Conservation (phyloP, 164 flowering plant species). For the Vitis rupestris region DNA sequence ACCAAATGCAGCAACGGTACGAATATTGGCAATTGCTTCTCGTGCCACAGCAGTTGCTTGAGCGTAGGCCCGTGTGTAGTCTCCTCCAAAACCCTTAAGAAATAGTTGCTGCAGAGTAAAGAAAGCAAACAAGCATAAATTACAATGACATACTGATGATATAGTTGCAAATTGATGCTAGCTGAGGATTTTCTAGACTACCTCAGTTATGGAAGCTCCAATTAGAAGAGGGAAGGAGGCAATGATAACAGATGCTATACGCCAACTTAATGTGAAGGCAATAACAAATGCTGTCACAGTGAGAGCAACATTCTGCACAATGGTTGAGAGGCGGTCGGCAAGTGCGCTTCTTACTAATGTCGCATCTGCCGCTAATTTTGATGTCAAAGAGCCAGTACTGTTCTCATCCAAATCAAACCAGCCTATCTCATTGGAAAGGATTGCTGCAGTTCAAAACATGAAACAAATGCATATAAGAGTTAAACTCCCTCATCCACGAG, state of each 20-base stretch:
- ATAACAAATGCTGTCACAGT: slow-evolving; percentile 59
- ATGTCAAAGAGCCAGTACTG: slow-evolving; percentile 48
- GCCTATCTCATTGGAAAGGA: slow-evolving; percentile 74
- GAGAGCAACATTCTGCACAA: slow-evolving; percentile 71
- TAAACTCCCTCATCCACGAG: too few relatives aligned
- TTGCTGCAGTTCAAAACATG: slow-evolving; percentile 42
- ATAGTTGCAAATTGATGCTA: background rate
- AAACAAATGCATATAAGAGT: background rate
- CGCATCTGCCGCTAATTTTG: slow-evolving; percentile 69
- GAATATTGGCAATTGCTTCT: slow-evolving; percentile 73
- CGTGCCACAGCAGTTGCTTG: slow-evolving; percentile 64
- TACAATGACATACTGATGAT: background rate
- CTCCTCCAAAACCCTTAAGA: slow-evolving; percentile 77
- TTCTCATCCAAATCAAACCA: slow-evolving; percentile 86
- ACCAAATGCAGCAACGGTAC: slow-evolving; percentile 75
- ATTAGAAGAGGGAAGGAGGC: slow-evolving; percentile 72
- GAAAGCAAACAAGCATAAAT: background rate
- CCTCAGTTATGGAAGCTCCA: slow-evolving; percentile 69
- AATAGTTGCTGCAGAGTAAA: slow-evolving; percentile 59
- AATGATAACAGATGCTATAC: slow-evolving; percentile 53
- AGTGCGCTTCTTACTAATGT: slow-evolving; percentile 64
- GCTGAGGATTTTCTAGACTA: slow-evolving; percentile 11
- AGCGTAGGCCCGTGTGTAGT: slow-evolving; percentile 49
- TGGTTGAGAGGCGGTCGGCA: slow-evolving; percentile 66
- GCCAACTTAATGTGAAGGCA: slow-evolving; percentile 68